phyloP scores from a whole-genome alignment of 2,329 filamentous ascomycete species.

The Trichoderma breve region DNA sequence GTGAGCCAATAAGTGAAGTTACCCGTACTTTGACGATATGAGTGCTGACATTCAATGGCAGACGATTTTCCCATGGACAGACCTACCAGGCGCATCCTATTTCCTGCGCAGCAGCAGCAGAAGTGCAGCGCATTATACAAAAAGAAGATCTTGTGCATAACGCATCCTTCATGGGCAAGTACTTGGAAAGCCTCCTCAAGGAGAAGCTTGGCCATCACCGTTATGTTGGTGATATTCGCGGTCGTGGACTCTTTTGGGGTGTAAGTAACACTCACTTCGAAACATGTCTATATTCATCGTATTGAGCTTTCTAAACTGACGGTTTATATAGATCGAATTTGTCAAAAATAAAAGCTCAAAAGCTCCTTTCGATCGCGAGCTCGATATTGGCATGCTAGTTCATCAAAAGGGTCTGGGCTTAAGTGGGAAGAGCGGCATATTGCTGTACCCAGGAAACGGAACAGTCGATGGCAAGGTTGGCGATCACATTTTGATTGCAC shows the following conservation, averaged over 20 bases:
- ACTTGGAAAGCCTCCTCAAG: not conserved
- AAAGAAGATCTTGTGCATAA: constrained; percentile 59
- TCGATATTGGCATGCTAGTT: not conserved
- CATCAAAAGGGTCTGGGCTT: not conserved
- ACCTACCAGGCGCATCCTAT: constrained; percentile 30
- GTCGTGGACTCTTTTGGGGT: constrained; percentile 52
- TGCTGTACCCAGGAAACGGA: not conserved
- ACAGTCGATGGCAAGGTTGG: not conserved
- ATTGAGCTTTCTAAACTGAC: not conserved
- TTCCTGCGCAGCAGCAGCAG: constrained; percentile 26
- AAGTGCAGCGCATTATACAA: constrained; percentile 46
- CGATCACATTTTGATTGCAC: not conserved
- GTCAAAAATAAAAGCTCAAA: constrained; percentile 39
- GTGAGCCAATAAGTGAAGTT: not conserved
- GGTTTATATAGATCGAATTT: constrained; percentile 35
- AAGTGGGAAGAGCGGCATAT: not conserved
- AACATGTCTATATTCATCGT: not conserved
- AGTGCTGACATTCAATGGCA: not conserved
- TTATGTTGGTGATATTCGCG: constrained; percentile 60
- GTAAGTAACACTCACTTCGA: constrained; percentile 23
- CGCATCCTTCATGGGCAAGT: constrained; percentile 42
- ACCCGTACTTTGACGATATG: not conserved
- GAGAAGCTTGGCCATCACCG: constrained; percentile 34
- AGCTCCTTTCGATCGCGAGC: constrained; percentile 32
- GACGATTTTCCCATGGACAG: constrained; percentile 22